phyloP scores from a whole-genome alignment of 805 yeast genomes.

The Wickerhamomyces ciferrii region DNA sequence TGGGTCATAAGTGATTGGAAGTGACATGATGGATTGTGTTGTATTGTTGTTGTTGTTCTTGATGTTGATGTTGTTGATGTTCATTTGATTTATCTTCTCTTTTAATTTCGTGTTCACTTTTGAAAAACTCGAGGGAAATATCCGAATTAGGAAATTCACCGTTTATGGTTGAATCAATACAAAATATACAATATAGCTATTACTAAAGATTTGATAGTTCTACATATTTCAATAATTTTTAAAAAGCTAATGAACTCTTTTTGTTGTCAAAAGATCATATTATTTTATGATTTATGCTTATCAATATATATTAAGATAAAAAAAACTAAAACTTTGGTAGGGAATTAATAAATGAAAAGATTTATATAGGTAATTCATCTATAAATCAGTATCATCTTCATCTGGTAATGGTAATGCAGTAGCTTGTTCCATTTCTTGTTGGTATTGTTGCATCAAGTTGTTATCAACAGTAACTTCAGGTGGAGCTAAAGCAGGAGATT shows the following conservation, averaged over 20 bases:
- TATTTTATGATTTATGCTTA: neutral
- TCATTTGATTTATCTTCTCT: neutral
- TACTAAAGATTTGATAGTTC: too few species aligned
- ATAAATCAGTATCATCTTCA: conserved; percentile 99
- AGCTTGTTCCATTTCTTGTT: conserved; percentile 99
- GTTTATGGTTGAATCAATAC: too few species aligned
- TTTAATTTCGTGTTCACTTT: neutral
- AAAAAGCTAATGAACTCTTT: neutral
- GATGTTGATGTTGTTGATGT: neutral
- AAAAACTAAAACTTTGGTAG: neutral
- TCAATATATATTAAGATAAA: conserved; percentile 1
- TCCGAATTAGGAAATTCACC: neutral
- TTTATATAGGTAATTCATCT: conserved; percentile 21
- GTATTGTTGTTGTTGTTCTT: neutral
- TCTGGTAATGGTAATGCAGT: conserved; percentile 99
- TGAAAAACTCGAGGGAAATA: neutral
- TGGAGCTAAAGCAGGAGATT: conserved; percentile 99
- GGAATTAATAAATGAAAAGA: neutral
- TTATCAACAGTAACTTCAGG: conserved; percentile 98
- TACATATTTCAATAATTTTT: too few species aligned
- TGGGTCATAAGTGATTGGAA: neutral
- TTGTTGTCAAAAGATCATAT: neutral
- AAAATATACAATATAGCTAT: too few species aligned
- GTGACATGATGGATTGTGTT: neutral
- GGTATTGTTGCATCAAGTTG: conserved; percentile 95